Base-by-base conservation (phyloP, 2,329 filamentous ascomycete genomes). In the Celoporthe dispersa region DNA sequence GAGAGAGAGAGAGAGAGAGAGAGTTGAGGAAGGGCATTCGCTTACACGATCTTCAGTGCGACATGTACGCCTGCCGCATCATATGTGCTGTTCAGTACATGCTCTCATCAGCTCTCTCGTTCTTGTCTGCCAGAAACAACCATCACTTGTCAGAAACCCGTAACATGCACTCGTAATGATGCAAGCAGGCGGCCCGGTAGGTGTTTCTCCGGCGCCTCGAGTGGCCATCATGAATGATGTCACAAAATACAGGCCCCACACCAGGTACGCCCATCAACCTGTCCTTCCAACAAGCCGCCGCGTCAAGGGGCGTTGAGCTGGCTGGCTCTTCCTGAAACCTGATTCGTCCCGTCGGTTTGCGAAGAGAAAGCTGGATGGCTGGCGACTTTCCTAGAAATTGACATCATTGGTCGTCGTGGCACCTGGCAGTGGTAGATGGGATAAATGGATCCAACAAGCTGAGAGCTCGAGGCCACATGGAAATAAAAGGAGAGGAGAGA, bases 321-420 rank as follows among this genome's bases (percentile, higher is more conserved):
- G 22, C 3, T 48, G 19, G 22, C 8, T 22, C 19, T n/a, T 31
- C 12, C 31, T 33, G 3, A 33, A 60, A 60, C 31, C 53, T 57
- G 53, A 57, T 57, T 57, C 53, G 53, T 7, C 53, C 14, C 16
- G 53, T 57, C 53, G 57, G 57, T 8, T 60, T 22, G 33, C 31
- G 57, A 60, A 37, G 11, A 37, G 7, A 37, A 7, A 37, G 19
- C 28, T 57, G 6, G 14, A 16, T 60, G 31, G 57, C 33, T 19
- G 31, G 31, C 55, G 55, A 59, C 5, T 37, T 37, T 7, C 33
- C 8, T 16, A n/a, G 44, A n/a, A 19, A n/a, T 63, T 63, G 59
- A 63, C 60, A 63, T 63, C 60, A 63, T 63, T 63, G 22, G 60
- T 14, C 11, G 22, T 19, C 8, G 41, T 63, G 14, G 19, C n/a